phyloP scores from a whole-genome alignment of 495 filamentous ascomycete genomes.

The Xylaria telfairii region DNA sequence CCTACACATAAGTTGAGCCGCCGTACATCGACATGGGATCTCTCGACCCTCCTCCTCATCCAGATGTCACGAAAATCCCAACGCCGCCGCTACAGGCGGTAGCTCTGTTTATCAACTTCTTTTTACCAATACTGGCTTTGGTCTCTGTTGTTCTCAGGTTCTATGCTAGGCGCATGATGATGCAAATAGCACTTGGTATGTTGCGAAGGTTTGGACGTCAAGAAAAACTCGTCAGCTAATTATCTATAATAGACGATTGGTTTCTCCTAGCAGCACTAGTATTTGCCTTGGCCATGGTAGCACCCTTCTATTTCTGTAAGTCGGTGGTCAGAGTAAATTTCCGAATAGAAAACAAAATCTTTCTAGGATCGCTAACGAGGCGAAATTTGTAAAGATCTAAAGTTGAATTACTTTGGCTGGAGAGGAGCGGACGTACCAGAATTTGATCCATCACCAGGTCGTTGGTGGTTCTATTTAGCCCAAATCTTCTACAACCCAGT shows the following conservation, averaged over 20 bases:
- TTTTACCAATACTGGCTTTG: slow-evolving; percentile 4
- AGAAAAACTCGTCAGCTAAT: neutral
- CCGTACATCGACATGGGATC: slow-evolving; percentile 3
- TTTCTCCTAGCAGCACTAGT: neutral
- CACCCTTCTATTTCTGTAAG: slow-evolving; percentile 14
- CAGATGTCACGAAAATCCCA: slow-evolving; percentile 13
- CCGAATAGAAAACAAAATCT: neutral
- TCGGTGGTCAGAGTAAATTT: neutral
- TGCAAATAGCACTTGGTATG: slow-evolving; percentile 15
- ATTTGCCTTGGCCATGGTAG: slow-evolving; percentile 2
- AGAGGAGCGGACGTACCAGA: neutral
- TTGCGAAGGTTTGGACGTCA: neutral
- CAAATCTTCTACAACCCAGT: slow-evolving; percentile 34
- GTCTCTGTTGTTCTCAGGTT: neutral
- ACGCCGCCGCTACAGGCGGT: slow-evolving; percentile 21
- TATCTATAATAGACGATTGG: slow-evolving; percentile 2
- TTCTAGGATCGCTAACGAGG: neutral
- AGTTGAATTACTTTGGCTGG: slow-evolving; percentile 16
- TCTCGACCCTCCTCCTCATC: neutral
- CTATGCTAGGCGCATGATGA: neutral
- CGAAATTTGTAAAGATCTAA: slow-evolving; percentile 2
- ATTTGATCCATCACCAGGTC: slow-evolving; percentile 7
- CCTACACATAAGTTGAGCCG: neutral
- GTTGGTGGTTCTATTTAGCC: slow-evolving; percentile 28
- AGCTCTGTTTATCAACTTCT: slow-evolving; percentile 14